Conservation (phyloP, 1,284 basidiomycete species). For the Xerocomus tenax region DNA sequence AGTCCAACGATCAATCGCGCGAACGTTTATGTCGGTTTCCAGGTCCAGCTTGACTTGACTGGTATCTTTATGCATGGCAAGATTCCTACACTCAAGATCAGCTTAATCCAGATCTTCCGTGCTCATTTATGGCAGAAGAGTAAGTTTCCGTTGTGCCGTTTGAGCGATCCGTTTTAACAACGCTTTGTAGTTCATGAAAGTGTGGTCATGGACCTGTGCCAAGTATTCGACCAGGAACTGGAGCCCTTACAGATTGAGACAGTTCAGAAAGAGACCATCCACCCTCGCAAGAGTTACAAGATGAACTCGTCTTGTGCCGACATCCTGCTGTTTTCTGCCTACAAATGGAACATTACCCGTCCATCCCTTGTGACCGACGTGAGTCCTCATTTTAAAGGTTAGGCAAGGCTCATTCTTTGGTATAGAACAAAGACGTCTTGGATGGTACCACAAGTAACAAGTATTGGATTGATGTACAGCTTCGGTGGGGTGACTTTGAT, state of each 20-base stretch:
- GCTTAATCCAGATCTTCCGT: conserved; percentile 98
- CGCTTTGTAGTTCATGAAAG: conserved; percentile 62
- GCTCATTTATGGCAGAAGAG: conserved; percentile 99
- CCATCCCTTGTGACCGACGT: conserved; percentile 94
- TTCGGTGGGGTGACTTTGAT: conserved; percentile 99
- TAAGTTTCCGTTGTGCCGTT: conserved; percentile 33
- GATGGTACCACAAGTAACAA: conserved; percentile 98
- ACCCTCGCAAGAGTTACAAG: conserved; percentile 99
- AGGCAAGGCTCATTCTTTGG: conserved; percentile 6
- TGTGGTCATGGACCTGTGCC: conserved; percentile 97
- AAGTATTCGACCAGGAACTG: conserved; percentile 98
- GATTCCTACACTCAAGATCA: conserved; percentile 95
- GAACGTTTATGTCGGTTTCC: conserved; percentile 99
- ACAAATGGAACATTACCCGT: conserved; percentile 97
- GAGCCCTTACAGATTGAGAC: conserved; percentile 98
- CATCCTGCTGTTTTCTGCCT: conserved; percentile 92
- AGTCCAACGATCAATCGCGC: conserved; percentile 96
- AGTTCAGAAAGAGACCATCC: conserved; percentile 98
- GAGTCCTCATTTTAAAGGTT: conserved; percentile 24
- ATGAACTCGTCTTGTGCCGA: conserved; percentile 98
- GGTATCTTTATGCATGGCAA: conserved; percentile 97
- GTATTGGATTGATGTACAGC: conserved; percentile 97
- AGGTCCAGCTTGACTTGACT: conserved; percentile 95
- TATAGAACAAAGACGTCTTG: conserved; percentile 82
- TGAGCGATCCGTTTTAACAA: conserved; percentile 10